phyloP scores from a whole-genome alignment of 1,139 yeast species.

The Chernovozyma sophiae-reginae region DNA sequence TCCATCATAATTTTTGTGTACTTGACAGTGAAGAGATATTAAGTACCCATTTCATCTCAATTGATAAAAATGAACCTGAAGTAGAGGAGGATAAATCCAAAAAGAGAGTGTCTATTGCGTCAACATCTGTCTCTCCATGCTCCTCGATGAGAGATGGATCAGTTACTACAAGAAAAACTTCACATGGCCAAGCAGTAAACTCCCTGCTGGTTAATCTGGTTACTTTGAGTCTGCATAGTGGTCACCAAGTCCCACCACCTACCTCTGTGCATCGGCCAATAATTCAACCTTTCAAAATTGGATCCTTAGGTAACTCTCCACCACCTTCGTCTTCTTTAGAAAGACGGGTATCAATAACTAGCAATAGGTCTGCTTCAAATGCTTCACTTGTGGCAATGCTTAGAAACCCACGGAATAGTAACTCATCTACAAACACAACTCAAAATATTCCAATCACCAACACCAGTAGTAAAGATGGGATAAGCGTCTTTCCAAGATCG shows the following conservation, averaged over 20 bases:
- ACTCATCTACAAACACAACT: constrained; percentile 28
- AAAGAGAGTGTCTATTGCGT: constrained; percentile 11
- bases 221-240: background rate
- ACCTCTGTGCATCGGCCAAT: constrained; percentile 19
- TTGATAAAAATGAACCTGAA: constrained; percentile 28
- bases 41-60: constrained; percentile 52
- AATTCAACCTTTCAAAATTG: constrained; percentile 59
- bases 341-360: constrained; percentile 40
- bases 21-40: constrained; percentile 64
- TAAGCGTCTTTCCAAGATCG: constrained; percentile 33
- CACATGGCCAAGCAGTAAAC: background rate
- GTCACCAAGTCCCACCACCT: background rate
- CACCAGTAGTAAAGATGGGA: constrained; percentile 12
- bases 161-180: background rate
- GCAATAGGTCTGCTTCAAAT: constrained; percentile 49
- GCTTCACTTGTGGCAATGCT: constrained; percentile 53
- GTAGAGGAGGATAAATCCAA: constrained; percentile 4
- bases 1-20: constrained; percentile 62
- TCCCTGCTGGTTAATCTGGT: no score
- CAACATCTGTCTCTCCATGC: constrained; percentile 30
- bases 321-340: constrained; percentile 38
- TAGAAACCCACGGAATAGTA: constrained; percentile 43
- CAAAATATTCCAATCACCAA: constrained; percentile 25
- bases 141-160: constrained; percentile 12
- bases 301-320: constrained; percentile 52